Evolutionary conservation across 169 alveolate species (phyloP).

Genomic region (Cryptosporidium baileyi): DNA sequence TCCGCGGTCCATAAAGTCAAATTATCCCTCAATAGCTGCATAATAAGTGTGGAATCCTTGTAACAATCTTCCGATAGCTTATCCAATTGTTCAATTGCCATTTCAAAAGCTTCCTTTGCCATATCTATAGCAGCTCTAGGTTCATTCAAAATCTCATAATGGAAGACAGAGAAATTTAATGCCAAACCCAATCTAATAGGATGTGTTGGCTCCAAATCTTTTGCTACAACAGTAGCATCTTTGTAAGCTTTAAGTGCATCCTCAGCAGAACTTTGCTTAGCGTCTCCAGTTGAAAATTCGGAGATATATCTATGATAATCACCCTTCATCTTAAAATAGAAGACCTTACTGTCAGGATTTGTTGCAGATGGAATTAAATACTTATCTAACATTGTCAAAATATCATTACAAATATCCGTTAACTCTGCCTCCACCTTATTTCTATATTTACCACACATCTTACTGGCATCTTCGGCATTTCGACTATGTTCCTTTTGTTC

Average conservation of each 20-base stretch:
- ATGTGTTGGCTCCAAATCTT: conserved; percentile 94
- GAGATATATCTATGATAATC: conserved; percentile 97
- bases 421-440: conserved; percentile 94
- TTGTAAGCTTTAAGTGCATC: conserved; percentile 95
- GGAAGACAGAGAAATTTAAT: conserved; percentile 97
- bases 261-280: conserved; percentile 92
- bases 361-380: conserved; percentile 90
- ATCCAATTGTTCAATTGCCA: conserved; percentile 94
- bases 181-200: conserved; percentile 98
- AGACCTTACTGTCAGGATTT: conserved; percentile 92
- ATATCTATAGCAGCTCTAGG: conserved; percentile 98
- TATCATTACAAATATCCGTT: conserved; percentile 90
- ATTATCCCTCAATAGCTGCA: conserved; percentile 96
- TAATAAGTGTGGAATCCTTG: conserved; percentile 93
- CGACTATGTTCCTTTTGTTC: conserved; percentile 96
- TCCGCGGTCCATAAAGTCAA: conserved; percentile 96
- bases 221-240: conserved; percentile 94
- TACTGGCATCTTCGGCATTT: conserved; percentile 88
- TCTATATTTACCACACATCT: conserved; percentile 91
- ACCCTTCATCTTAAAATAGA: conserved; percentile 99
- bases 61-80: conserved; percentile 92
- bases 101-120: conserved; percentile 96
- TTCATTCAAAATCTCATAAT: conserved; percentile 96
- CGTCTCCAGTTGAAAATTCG: conserved; percentile 95
- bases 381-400: conserved; percentile 87